Evolutionary conservation across 192 early-diverging fungal species (phyloP).

Genomic region (Geranomyces variabilis): DNA sequence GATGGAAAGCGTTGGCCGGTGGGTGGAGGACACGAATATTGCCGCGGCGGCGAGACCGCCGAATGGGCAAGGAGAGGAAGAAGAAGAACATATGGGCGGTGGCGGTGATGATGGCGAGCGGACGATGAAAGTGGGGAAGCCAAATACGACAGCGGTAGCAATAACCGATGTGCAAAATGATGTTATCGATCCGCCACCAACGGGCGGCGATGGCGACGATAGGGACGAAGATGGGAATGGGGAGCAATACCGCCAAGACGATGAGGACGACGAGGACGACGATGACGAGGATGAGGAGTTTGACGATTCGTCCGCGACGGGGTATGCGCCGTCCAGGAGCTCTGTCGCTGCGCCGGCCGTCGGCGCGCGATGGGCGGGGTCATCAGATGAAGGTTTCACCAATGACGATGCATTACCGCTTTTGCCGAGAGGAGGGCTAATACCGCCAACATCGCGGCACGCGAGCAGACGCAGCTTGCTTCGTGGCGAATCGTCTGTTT

Average conservation of each 20-base stretch:
- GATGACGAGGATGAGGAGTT: not conserved
- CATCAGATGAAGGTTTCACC: not conserved
- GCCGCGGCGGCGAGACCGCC: not conserved
- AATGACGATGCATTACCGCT: not conserved
- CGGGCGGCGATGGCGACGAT: too few relatives aligned
- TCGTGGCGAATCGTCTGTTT: not conserved
- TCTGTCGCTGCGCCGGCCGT: not conserved
- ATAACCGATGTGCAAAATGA: too few relatives aligned
- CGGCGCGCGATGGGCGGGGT: not conserved
- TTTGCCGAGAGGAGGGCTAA: not conserved
- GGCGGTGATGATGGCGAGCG: not conserved
- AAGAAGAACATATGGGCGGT: not conserved
- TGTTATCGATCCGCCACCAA: too few relatives aligned
- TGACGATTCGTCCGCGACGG: not conserved
- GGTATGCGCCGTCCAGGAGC: not conserved
- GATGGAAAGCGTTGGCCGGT: conserved; percentile 13
- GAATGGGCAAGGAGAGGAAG: not conserved
- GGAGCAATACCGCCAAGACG: not conserved
- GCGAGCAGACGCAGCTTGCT: not conserved
- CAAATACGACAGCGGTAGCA: not conserved
- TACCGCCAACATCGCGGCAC: not conserved
- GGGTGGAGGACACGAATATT: not conserved
- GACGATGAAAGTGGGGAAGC: not conserved
- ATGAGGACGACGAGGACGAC: not conserved
- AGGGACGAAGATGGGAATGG: too few relatives aligned